Evolutionary conservation across 106 monocot genomes (phyloP).

Genomic region (Dendrobium catenatum): DNA sequence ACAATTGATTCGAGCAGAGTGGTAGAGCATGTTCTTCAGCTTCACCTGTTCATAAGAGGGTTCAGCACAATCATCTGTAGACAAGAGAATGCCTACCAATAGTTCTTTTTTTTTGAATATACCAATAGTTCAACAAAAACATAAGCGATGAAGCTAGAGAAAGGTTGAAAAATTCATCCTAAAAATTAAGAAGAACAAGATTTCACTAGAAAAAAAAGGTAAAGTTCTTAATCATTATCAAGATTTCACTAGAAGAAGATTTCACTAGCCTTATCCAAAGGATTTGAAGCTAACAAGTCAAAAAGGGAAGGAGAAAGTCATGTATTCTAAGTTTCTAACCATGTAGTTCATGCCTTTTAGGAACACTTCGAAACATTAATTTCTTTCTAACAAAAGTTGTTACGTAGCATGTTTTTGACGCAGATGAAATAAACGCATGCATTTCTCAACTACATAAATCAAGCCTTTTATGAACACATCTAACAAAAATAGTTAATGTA

Average conservation of each 20-base stretch:
- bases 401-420: too few species aligned
- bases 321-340: neutral
- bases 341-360: neutral
- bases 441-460: neutral
- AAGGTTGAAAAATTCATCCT: too few species aligned
- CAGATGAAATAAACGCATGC: too few species aligned
- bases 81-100: neutral
- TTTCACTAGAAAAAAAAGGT: too few species aligned
- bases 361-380: neutral
- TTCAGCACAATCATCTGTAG: neutral
- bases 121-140: neutral
- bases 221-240: too few species aligned
- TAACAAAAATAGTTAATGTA: too few species aligned
- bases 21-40: slow-evolving; percentile 96
- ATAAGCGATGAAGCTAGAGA: neutral
- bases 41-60: slow-evolving; percentile 47
- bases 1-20: slow-evolving; percentile 90
- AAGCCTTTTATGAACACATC: neutral
- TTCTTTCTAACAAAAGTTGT: neutral
- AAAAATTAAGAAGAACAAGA: too few species aligned
- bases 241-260: too few species aligned
- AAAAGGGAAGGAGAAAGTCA: neutral
- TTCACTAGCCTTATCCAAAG: too few species aligned
- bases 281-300: neutral
- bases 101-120: neutral